Evolutionary conservation across 1,139 yeast species (phyloP), one percentile per base, ranked within the genome.

Genomic region (Debaryomyces robertsiae): DNA sequence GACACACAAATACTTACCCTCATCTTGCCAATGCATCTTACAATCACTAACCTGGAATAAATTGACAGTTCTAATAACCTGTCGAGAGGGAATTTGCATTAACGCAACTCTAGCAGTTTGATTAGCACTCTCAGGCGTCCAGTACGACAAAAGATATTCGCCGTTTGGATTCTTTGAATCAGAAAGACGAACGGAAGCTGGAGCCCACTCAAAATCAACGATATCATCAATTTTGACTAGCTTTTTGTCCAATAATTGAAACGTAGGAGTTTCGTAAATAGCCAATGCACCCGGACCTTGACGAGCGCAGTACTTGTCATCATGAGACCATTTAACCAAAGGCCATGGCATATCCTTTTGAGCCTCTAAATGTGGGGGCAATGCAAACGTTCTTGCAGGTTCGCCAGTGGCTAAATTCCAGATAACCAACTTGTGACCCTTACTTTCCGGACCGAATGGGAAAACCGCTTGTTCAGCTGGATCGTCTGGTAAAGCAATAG

Each of bases 61-160:
- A 68, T 93, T 91, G 55, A 94, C 83, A 43, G 96, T 87, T 75
- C 97, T 86, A 50, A 94, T 68, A 40, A 90, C 83, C 61, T 81
- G 77, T 63, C 87, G 86, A 25, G 89, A 73, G 42, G 96, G 96
- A 45, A 93, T 79, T 58, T 89, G 91, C 84, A 93, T 85, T 49
- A 94, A 69, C 19, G 95, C 81, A 45, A 93, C 98, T 65, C 96
- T 85, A 24, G 98, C 98, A 38, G 97, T 87, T 71, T 91, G 96
- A 67, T 93, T 91, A 50, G 79, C 67, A 46, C 84, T 74, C 69
- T 94, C 99, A 41, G 98, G 98, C 37, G 96, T 90, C 98, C 98
- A 94, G 73, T 85, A 93, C 31, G 95, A 84, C 54, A 94, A 75
- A 28, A 90, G 71, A 53, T 84, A 84, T 47, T 78, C 84, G 29